Evolutionary conservation across 768 basidiomycete species (phyloP), one percentile per base, ranked within the genome.

Genomic region (Trametes coccinea): DNA sequence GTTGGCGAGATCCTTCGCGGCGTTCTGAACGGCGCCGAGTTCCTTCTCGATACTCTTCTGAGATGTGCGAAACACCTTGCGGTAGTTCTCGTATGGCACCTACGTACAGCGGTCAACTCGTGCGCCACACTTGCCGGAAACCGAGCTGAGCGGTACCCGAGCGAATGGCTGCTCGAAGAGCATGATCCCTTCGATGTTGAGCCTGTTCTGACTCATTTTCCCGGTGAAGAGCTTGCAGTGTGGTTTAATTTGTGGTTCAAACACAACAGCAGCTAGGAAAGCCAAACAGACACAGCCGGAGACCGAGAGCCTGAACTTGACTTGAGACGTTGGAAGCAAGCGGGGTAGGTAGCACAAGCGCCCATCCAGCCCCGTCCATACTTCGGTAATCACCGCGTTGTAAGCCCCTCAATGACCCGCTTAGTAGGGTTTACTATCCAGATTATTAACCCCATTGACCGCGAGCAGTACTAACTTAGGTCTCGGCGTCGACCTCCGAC

Each of bases 71-170:
- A 95, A 95, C n/a, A 88, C 81, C 75, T 90, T 92, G 67, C 91
- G 87, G 69, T 93, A 91, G 67, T 90, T 90, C 77, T 95, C 93
- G 74, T 89, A 92, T 10, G 93, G 93, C 11, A 93, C 91, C 93
- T 95, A 65, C 41, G 33, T 27, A 31, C n/a, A 48, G 9, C 4
- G 16, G 33, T 53, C 45, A 53, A 34, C 33, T 44, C 14, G 5
- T 27, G 48, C 33, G 45, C 61, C 37, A 45, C 49, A 17, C 6
- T 16, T 14, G 33, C 30, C 17, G n/a, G 5, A 27, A 22, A 29
- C 13, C 6, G 44, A 30, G 27, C 52, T 6, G 41, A 7, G 48
- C 27, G 14, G 43, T 51, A 52, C 50, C 51, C 51, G 44, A 13
- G 51, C 59, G 52, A 60, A 53, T n/a, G 59, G 59, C 44, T 94